These are phyloP conservation scores for Steccherinum ochraceum DNA, from an alignment of 768 basidiomycete genomes.

Conservation along the genomic window DNA sequence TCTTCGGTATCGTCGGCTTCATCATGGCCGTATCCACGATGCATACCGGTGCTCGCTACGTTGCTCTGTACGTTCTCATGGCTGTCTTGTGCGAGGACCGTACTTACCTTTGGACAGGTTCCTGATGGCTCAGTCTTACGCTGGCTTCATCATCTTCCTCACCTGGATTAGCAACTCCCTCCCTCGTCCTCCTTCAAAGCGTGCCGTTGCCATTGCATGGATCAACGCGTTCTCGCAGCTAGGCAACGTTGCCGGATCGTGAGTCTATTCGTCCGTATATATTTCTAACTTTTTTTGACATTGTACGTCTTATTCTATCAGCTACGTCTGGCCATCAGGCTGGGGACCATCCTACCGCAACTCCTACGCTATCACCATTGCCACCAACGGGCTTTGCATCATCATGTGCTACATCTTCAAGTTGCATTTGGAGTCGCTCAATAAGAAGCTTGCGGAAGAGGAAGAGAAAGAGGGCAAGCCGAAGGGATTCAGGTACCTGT, in stretches of 20 bases:
- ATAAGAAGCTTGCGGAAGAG: constrained; percentile 27
- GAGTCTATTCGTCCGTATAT: constrained; percentile 13
- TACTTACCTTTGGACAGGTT: constrained; percentile 38
- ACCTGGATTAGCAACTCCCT: constrained; percentile 53
- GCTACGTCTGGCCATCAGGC: constrained; percentile 55
- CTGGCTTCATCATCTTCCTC: constrained; percentile 63
- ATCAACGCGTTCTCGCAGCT: constrained; percentile 78
- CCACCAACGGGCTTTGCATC: constrained; percentile 38
- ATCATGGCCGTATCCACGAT: constrained; percentile 57
- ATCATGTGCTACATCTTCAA: constrained; percentile 32
- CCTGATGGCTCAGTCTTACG: constrained; percentile 69
- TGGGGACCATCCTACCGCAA: constrained; percentile 70
- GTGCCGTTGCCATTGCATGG: constrained; percentile 79
- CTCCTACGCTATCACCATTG: constrained; percentile 71
- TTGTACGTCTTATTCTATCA: constrained; percentile 2
- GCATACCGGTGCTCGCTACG: constrained; percentile 56
- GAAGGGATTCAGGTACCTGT: constrained; percentile 39
- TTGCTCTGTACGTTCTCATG: constrained; percentile 41
- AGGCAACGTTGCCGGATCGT: constrained; percentile 78
- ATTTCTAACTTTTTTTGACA: not conserved
- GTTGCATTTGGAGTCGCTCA: constrained; percentile 22
- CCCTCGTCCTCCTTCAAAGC: constrained; percentile 79
- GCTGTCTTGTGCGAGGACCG: too few species aligned
- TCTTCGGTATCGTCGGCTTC: constrained; percentile 63
- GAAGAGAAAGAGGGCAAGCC: constrained; percentile 35